Evolutionary conservation across 108 stramenopile species (phyloP), one percentile per base, ranked within the genome.

Genomic region (Hondaea fermentalgiana): DNA sequence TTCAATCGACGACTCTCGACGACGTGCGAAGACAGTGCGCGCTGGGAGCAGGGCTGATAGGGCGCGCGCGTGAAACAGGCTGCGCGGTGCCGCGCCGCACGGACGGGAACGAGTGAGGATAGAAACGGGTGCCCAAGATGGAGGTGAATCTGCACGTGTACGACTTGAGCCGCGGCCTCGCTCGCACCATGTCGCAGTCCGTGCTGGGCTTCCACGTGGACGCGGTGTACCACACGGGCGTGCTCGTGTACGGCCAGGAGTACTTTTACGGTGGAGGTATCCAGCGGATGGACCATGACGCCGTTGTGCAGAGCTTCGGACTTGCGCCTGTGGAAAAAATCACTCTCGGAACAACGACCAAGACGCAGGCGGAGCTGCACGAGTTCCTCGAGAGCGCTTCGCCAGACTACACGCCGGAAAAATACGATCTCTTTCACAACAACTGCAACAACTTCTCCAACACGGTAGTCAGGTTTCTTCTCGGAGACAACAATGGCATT

Each of bases 401-500:
- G 0, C 4, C 8, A 17, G 23, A 44, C 14, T 91, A n/a, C 43
- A 88, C 89, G 8, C 23, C 45, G 17, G 69, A 47, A 59, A 87
- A 21, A 23, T 91, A 91, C 87, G 91, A 92, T 49, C 58, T 92
- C 23, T 90, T 90, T 44, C 45, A 53, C 53, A 59, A 92, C 59
- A 92, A 92, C 87, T 92, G 91, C 72, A 92, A 92, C 64, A 69
- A 92, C 88, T 92, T 92, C 53, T 55, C 90, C 5, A 88, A 90
- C n/a, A 23, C 42, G 23, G 90, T 89, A 19, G 23, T 14, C 53
- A 53, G 87, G 5, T 92, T 92, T 28, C 71, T 91, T 0, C 47
- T 90, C 3, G 88, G 72, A 5, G 14, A 69, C 4, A 87, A 8
- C 25, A 8, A 19, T 23, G 88, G 88, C 1, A 89, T 92, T 8